These are phyloP conservation scores for Pichia terricola DNA, from an alignment of 1,139 yeast genomes.

Conservation along the genomic window DNA sequence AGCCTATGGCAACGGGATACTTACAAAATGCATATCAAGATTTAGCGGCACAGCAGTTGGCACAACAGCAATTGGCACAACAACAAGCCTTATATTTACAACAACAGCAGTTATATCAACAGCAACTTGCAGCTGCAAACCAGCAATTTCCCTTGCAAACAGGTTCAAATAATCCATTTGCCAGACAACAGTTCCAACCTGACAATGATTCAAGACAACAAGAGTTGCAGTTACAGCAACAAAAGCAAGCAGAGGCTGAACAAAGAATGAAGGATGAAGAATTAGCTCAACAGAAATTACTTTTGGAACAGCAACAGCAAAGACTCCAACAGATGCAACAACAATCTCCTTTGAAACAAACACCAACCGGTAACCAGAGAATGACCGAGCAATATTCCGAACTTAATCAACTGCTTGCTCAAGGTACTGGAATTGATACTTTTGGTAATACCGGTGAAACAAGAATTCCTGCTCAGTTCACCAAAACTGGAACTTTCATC, in stretches of 20 bases:
- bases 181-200: slow-evolving; percentile 33
- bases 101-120: slow-evolving; percentile 26
- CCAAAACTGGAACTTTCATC: slow-evolving; percentile 68
- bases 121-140: slow-evolving; percentile 27
- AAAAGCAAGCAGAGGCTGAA: slow-evolving; percentile 23
- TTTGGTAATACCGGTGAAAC: slow-evolving; percentile 90
- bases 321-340: slow-evolving; percentile 22
- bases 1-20: slow-evolving; percentile 46
- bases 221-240: slow-evolving; percentile 8
- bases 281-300: slow-evolving; percentile 17
- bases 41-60: slow-evolving; percentile 24
- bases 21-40: slow-evolving; percentile 28
- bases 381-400: slow-evolving; percentile 54
- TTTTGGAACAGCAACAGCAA: slow-evolving; percentile 22
- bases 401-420: slow-evolving; percentile 67
- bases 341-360: slow-evolving; percentile 30
- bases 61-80: slow-evolving; percentile 5
- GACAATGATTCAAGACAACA: slow-evolving; percentile 10
- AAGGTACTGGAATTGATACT: slow-evolving; percentile 90
- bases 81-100: slow-evolving; percentile 24
- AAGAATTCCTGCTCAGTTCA: slow-evolving; percentile 90
- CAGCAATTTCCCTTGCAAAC: slow-evolving; percentile 36
- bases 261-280: slow-evolving; percentile 28
- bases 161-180: slow-evolving; percentile 89
- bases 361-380: slow-evolving; percentile 37